Base-by-base conservation (phyloP, 1,139 yeast genomes). In the Yamadazyma mexicana region DNA sequence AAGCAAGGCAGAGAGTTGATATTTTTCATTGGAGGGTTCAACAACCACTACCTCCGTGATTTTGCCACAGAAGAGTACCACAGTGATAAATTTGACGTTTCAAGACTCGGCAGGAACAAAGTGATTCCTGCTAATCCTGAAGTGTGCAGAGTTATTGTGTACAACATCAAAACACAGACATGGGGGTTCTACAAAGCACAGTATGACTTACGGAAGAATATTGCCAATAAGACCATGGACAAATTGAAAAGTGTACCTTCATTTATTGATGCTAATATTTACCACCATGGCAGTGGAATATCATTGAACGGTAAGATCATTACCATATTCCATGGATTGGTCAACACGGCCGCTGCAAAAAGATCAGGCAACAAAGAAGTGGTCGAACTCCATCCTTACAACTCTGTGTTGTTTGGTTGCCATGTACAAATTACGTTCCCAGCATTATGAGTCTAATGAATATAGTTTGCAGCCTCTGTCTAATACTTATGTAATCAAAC, bases 11-110 rank as follows among this genome's bases (percentile, higher is more conserved):
- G 60, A 18, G 69, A 65, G 37, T 66, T 64, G 40, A 51, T 71
- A n/a, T 57, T 70, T 27, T 68, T 72, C 34, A 35, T 69, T 18
- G 77, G 77, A 8, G 77, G 77, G 1, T 61, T 69, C 43, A 46
- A 55, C 31, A 66, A 69, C 40, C 72, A 69, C 41, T 63, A 55
- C 44, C 55, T 72, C 18, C 51, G 74, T 16, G 56, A 56, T 35
- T 60, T 55, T 43, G 75, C 70, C 38, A 40, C 45, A 12, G 45
- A 25, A 10, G 69, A 66, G 0, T 68, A 68, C 41, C 30, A 49
- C 10, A 55, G 64, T 36, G 63, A 61, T 31, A 65, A 66, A 37
- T 61, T 63, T 40, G 77, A 72, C 47, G 61, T 71, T 3, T 54
- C 71, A 4, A 53, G 70, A 34, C 50, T 70, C 28, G 44, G 65